Base-by-base conservation (phyloP, 2,329 filamentous ascomycete genomes). In the Cladosporium colombiae region DNA sequence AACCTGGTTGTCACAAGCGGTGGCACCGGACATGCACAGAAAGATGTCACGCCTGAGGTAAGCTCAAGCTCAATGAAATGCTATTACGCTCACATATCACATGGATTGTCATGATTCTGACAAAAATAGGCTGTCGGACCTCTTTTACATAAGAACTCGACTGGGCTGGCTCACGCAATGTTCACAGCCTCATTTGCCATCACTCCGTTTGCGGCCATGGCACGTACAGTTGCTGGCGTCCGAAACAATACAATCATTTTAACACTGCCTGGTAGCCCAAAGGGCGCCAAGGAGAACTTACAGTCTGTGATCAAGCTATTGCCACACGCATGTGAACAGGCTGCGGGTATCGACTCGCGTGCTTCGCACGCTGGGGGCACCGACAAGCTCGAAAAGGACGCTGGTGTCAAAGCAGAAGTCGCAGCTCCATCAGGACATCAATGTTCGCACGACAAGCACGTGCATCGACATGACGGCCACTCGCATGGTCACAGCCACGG, bases 171-270 rank as follows among this genome's bases (percentile, higher is more conserved):
- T n/a, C 93, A 99, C 79, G 93, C 89, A 70, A 99, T 99, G 94
- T 83, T 99, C 50, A 84, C 93, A 6, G 84, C 91, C 23, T 98
- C 94, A 0, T 81, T 97, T 18, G 82, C 87, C 52, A 88, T 98
- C 37, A 99, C 95, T 2, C 93, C 94, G 56, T 99, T 99, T 80
- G 95, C 95, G 53, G 89, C 97, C 82, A 99, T 99, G 95, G 91
- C 95, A 61, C 87, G 95, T 55, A 95, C 95, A 5, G 91, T 96
- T 14, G 95, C 95, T 25, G 95, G 95, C 3, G 88, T 96, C 2
- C 85, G 95, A 35, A 89, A 94, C 68, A 88, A 88, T 67, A 89
- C 92, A 0, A 79, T 99, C 62, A 90, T 99, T 27, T 80, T 97
- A 68, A 99, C 95, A 0, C 82, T 99, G 3, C 95, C 95, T 0